Evolutionary conservation across 768 basidiomycete species (phyloP).

Genomic region (Megacollybia marginata): DNA sequence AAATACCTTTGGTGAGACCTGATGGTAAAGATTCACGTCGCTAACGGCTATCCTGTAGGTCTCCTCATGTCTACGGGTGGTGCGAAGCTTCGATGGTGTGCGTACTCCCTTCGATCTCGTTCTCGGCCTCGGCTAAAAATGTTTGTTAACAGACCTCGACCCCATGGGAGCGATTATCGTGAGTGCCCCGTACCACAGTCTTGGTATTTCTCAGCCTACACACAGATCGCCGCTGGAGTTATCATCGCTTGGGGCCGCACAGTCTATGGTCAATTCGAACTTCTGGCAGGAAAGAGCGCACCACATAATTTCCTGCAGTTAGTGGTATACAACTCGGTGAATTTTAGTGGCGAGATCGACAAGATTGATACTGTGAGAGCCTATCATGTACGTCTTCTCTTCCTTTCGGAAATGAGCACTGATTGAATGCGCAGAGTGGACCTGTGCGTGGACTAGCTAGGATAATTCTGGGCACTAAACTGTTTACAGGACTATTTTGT

Average conservation of each 20-base stretch:
- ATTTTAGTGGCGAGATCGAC: slow-evolving; percentile 80
- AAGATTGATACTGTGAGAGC: slow-evolving; percentile 89
- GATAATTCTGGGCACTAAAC: slow-evolving; percentile 1
- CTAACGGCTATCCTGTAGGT: neutral
- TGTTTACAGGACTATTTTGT: slow-evolving; percentile 73
- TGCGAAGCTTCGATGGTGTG: slow-evolving; percentile 77
- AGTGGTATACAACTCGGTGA: slow-evolving; percentile 87
- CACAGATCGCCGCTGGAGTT: slow-evolving; percentile 60
- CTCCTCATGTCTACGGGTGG: slow-evolving; percentile 61
- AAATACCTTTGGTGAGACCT: slow-evolving; percentile 58
- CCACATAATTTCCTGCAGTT: slow-evolving; percentile 87
- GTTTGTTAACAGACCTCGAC: slow-evolving; percentile 51
- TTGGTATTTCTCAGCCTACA: neutral
- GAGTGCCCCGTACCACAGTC: neutral
- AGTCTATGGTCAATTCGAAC: slow-evolving; percentile 72
- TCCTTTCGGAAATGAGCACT: neutral
- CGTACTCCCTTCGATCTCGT: slow-evolving; percentile 19
- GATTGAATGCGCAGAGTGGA: slow-evolving; percentile 45
- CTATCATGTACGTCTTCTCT: slow-evolving; percentile 55
- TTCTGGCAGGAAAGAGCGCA: slow-evolving; percentile 88
- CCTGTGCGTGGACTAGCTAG: slow-evolving; percentile 38
- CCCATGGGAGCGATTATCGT: slow-evolving; percentile 65
- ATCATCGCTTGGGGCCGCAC: slow-evolving; percentile 74
- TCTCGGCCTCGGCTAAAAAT: neutral
- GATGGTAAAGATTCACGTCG: too few relatives aligned